Evolutionary conservation across 345 rosid genomes (phyloP), one percentile per base, ranked within the genome.

Genomic region (Litchi chinensis): DNA sequence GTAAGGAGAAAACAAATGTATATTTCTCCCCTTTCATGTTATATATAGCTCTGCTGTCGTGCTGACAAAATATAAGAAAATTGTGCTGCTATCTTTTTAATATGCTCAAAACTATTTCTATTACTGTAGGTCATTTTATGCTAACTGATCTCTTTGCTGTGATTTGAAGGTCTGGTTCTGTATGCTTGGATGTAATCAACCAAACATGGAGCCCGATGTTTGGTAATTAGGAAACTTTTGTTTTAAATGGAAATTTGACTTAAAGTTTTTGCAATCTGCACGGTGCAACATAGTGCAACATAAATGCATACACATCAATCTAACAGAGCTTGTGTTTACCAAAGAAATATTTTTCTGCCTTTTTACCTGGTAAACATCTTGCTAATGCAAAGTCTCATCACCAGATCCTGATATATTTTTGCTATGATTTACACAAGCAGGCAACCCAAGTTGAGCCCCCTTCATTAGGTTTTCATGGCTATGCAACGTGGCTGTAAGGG

Each of bases 121-220:
- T 41, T 54, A 4, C 16, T 1, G 4, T 8, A 37, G 15, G 65
- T 15, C n/a, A 28, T 41, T 13, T 19, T 6, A 46, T 74, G 67
- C 72, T 74, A 28, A 60, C 56, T 22, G 41, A 19, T 56, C 74
- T 68, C 26, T 52, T 65, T 67, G 10, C 12, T 57, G 65, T 46
- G 78, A 64, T 82, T 65, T 68, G 60, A 76, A 85, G 85, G 79
- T 85, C 87, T 28, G 87, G 87, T 71, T 85, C 83, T 70, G 87
- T 85, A 21, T 85, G 85, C 81, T 76, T 76, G 79, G 72, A 76
- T 67, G 79, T 66, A 66, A 76, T 76, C 72, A 76, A 82, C 78
- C 83, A 82, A 68, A 79, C 85, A 52, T 85, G 87, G 87, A 85
- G 85, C 37, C 87, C 87, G 70, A 85, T 85, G 85, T 85, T 82